Percentiles rank a stretch among this genome's conserved stretches.
phyloP scores from a whole-genome alignment of 768 basidiomycete genomes.

The Serendipita sp. region DNA sequence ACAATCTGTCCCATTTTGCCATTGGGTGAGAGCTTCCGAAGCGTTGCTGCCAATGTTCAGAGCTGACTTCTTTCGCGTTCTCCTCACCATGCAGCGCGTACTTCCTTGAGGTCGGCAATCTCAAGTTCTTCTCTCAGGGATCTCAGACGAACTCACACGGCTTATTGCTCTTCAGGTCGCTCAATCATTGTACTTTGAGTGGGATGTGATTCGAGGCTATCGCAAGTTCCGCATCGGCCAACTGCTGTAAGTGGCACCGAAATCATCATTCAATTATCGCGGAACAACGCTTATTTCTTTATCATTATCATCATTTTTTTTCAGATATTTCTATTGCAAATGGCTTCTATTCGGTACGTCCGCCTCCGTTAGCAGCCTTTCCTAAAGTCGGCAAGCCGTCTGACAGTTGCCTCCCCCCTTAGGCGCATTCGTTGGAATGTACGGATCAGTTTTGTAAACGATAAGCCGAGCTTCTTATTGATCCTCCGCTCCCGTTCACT shows the following conservation, averaged over 20 bases:
- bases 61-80: background rate
- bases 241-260: slow-evolving; percentile 22
- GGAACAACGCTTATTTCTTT: background rate
- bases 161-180: slow-evolving; percentile 28
- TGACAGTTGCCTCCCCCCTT: background rate
- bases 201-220: slow-evolving; percentile 40
- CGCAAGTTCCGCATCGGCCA: slow-evolving; percentile 50
- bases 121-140: background rate
- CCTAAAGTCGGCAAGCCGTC: background rate
- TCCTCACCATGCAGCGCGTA: background rate
- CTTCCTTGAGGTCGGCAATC: background rate
- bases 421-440: slow-evolving; percentile 56
- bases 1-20: background rate
- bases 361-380: background rate
- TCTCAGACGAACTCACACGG: background rate
- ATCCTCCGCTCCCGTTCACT: background rate
- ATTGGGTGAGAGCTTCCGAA: background rate
- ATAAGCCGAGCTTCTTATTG: slow-evolving; percentile 1
- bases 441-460: slow-evolving; percentile 16
- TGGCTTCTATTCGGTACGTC: slow-evolving; percentile 33
- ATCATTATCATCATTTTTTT: slow-evolving; percentile 19
- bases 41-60: background rate
- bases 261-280: background rate
- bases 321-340: slow-evolving; percentile 54
- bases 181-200: slow-evolving; percentile 47